Percentiles rank a stretch among this genome's conserved stretches.
phyloP scores from a whole-genome alignment of 2,329 filamentous ascomycete species.

The Berkeleyomyces basicola region DNA sequence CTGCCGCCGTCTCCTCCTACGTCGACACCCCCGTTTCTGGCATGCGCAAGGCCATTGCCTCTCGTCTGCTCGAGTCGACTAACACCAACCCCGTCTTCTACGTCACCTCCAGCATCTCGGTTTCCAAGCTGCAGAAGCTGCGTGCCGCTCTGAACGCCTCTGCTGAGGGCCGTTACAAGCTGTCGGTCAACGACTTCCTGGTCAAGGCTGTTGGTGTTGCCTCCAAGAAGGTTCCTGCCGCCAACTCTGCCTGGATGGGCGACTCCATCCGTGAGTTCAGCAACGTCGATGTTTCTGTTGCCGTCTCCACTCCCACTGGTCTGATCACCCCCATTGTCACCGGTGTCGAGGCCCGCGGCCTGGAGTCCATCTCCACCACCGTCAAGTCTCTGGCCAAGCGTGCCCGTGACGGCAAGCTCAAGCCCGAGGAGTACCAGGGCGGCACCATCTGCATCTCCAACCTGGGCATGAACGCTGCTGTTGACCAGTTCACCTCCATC shows the following conservation, averaged over 20 bases:
- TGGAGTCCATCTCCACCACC: conserved; percentile 70
- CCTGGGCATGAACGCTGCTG: conserved; percentile 98
- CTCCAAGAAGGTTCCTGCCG: conserved; percentile 81
- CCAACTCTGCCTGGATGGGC: conserved; percentile 89
- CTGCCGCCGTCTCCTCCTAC: conserved; percentile 48
- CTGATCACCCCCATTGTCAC: conserved; percentile 97
- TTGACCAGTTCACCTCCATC: conserved; percentile 93
- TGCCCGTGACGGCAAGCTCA: conserved; percentile 91
- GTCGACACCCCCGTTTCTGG: conserved; percentile 70
- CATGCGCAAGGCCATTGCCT: conserved; percentile 98
- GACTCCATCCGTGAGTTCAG: conserved; percentile 87
- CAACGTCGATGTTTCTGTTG: conserved; percentile 86
- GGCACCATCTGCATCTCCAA: conserved; percentile 99
- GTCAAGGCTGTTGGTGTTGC: conserved; percentile 89
- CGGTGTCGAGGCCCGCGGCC: conserved; percentile 70
- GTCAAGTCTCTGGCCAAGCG: conserved; percentile 97
- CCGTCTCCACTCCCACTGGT: conserved; percentile 79
- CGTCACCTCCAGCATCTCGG: conserved; percentile 78
- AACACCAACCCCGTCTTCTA: conserved; percentile 97
- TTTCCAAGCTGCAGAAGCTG: conserved; percentile 90
- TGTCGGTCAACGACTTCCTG: conserved; percentile 98
- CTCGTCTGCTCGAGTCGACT: conserved; percentile 73
- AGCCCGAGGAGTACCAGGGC: conserved; percentile 98
- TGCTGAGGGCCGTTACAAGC: conserved; percentile 88
- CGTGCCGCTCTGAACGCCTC: conserved; percentile 82